Evolutionary conservation across 495 filamentous ascomycete species (phyloP).

Genomic region (Aspergillus cristatus): DNA sequence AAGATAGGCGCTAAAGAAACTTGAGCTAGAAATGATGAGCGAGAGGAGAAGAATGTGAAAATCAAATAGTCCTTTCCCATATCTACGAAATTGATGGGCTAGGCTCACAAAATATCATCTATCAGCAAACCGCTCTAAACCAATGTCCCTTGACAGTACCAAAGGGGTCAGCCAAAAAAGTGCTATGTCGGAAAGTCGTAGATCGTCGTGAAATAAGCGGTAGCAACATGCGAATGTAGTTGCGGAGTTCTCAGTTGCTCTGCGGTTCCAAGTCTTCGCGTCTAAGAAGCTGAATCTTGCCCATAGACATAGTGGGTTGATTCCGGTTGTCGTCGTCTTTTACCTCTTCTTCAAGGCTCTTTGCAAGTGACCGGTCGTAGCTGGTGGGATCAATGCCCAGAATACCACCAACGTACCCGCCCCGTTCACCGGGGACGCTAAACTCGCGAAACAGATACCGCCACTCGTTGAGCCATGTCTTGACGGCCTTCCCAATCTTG

Average conservation of each 20-base stretch:
- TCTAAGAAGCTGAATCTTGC: slow-evolving; percentile 41
- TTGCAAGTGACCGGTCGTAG: slow-evolving; percentile 60
- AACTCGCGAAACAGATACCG: slow-evolving; percentile 94
- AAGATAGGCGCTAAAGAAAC: slow-evolving; percentile 1
- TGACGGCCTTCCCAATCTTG: slow-evolving; percentile 92
- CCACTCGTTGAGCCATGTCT: slow-evolving; percentile 89
- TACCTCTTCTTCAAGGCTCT: slow-evolving; percentile 15
- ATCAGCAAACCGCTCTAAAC: too few species aligned
- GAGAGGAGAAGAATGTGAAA: too few species aligned
- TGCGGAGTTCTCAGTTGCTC: too few species aligned
- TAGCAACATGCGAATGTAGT: too few species aligned
- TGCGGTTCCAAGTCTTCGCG: slow-evolving; percentile 30
- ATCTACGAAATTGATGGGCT: too few species aligned
- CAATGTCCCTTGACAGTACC: too few species aligned
- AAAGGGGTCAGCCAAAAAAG: too few species aligned
- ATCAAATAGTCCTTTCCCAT: too few species aligned
- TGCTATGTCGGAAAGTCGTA: slow-evolving; percentile 1
- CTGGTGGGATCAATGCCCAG: slow-evolving; percentile 86
- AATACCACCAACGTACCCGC: slow-evolving; percentile 77
- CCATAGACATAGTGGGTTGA: slow-evolving; percentile 24
- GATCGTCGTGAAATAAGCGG: not conserved
- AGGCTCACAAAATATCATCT: too few species aligned
- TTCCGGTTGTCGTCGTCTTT: slow-evolving; percentile 16
- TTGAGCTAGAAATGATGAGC: not conserved
- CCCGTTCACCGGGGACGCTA: slow-evolving; percentile 80